Percentiles rank a stretch among this genome's conserved stretches.
Evolutionary conservation across 2,329 filamentous ascomycete genomes (phyloP).

Genomic region (Sarocladium kiliense): DNA sequence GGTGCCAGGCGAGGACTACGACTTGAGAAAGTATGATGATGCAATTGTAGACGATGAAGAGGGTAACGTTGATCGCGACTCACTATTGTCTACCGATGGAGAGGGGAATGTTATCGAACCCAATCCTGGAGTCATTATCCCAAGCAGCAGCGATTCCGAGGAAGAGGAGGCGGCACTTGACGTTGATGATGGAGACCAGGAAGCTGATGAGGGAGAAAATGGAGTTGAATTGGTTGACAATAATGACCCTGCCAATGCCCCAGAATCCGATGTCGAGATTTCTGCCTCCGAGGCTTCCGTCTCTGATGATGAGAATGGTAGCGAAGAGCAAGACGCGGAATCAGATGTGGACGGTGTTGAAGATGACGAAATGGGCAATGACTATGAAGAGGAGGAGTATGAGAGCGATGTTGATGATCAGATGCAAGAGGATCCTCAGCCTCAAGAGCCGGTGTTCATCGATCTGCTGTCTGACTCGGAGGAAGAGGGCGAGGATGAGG

Average conservation of each 20-base stretch:
- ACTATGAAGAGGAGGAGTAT: conserved; percentile 18
- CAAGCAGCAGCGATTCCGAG: conserved; percentile 1
- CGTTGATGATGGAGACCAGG: not conserved
- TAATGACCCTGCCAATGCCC: not conserved
- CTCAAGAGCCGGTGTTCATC: conserved; percentile 35
- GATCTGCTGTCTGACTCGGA: conserved; percentile 42
- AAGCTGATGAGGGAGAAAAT: not conserved
- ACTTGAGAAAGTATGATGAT: conserved; percentile 26
- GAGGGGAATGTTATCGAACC: not conserved
- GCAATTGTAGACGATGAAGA: conserved; percentile 28
- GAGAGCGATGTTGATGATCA: conserved; percentile 16
- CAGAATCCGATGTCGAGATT: not conserved
- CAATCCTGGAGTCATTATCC: not conserved
- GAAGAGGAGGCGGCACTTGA: not conserved
- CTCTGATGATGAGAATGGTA: conserved; percentile 18
- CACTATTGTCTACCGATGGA: not conserved
- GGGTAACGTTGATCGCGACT: conserved; percentile 15
- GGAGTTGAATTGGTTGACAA: not conserved
- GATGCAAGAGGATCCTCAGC: conserved; percentile 11
- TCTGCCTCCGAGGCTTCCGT: not conserved
- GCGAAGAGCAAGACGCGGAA: conserved; percentile 18
- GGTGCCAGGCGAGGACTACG: conserved; percentile 27
- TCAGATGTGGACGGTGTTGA: conserved; percentile 17
- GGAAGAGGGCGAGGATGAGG: conserved; percentile 19
- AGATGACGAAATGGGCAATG: conserved; percentile 23